Evolutionary conservation across 768 basidiomycete species (phyloP), one percentile per base, ranked within the genome.

Genomic region (Mycena amicta): DNA sequence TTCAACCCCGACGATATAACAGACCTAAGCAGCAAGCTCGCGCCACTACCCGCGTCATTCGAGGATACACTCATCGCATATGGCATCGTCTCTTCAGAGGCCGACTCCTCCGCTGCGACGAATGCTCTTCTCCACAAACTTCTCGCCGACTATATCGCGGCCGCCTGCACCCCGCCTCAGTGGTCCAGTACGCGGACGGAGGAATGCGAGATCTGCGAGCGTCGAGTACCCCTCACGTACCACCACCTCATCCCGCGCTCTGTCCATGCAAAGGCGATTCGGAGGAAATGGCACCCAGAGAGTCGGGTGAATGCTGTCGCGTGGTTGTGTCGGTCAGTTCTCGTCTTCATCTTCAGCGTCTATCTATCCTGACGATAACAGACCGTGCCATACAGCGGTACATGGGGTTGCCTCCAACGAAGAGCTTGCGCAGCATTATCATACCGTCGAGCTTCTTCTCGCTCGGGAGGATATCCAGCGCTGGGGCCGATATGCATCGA

Each of bases 221-320:
- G 84, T n/a, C 76, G 74, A 51, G 77, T 84, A 2, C 81, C 80
- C 12, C 69, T 86, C 65, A 86, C 84, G 20, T 86, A 85, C 64
- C 84, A 86, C 67, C 84, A 86, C 57, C 76, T 86, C 28, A 83
- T 86, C 45, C 84, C 84, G 2, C 75, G 81, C 26, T 78, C 79
- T 22, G 75, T 71, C 18, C 84, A 87, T 58, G 70, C 74, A 2
- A 86, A 83, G 66, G 83, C 73, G n/a, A 62, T 81, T 39, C 85
- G 83, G 74, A 80, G 78, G 67, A 79, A 77, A 47, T 84, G 84
- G 84, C 84, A 86, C 66, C 68, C 77, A 0, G 76, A 80, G 65
- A 65, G 70, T 30, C 77, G 81, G 77, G 52, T 86, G 27, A 83
- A 83, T 59, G 79, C 81, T 4, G 83, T 86, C 8, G 85, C 84